Base-by-base conservation (phyloP, 345 rosid species). In the Lagerstroemia speciosa region DNA sequence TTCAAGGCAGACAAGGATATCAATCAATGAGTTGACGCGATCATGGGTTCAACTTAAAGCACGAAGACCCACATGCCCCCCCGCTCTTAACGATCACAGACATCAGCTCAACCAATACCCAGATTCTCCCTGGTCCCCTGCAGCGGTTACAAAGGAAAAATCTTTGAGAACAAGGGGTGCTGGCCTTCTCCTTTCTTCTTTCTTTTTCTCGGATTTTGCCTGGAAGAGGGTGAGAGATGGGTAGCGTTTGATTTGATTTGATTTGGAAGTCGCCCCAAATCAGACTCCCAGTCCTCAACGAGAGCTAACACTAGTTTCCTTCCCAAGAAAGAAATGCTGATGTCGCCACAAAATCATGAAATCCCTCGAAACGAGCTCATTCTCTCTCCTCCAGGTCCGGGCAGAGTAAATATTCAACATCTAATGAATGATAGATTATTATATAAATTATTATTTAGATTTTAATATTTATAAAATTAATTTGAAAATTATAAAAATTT, bases 61-160 rank as follows among this genome's bases (percentile, higher is more conserved):
- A 48, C 55, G 14, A 26, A 55, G 12, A 55, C 61, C 61, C 12
- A 26, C 29, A 3, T 53, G 60, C 29, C 60, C 30, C 3, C 11
- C 29, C 9, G 2, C 9, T 22, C n/a, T 19, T 53, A n/a, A 24
- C 24, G 12, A 53, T 12, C 0, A 22, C 26, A 67, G 11, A 24
- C 6, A 9, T 36, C 38, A 36, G 38, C 38, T 36, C n/a, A 36
- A 36, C 11, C 41, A 22, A 19, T 8, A 14, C 45, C 45, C 29
- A 64, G 45, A 15, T 34, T 40, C 45, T 24, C 16, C 40, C 26
- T 64, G 4, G 36, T 36, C 46, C 36, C 45, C 67, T 14, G 16
- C 67, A 64, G 34, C 46, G 46, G 67, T 64, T 64, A 37, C 67
- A 34, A 33, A 24, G 61, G 61, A 55, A 55, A 30, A 55, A 55